Evolutionary conservation across 192 early-diverging fungal genomes (phyloP).

Genomic region (Chytriomyces sp.): DNA sequence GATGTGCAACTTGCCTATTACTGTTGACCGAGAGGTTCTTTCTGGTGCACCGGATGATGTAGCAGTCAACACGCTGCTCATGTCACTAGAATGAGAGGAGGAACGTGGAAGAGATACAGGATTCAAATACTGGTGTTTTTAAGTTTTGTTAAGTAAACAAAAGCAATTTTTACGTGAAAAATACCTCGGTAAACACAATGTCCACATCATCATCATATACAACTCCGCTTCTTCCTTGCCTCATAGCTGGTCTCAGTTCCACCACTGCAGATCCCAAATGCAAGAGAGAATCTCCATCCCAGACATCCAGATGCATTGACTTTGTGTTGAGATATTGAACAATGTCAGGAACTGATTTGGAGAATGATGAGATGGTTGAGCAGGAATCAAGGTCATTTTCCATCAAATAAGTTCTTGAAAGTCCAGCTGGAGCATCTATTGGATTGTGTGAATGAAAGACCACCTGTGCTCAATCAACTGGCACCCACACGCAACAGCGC

Average conservation of each 20-base stretch:
- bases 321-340: conserved; percentile 27
- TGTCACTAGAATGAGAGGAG: conserved; percentile 24
- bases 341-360: conserved; percentile 12
- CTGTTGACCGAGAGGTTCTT: background rate
- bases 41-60: conserved; percentile 5
- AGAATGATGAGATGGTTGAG: conserved; percentile 13
- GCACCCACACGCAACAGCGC: conserved; percentile 27
- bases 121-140: conserved; percentile 12
- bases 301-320: conserved; percentile 41
- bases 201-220: conserved; percentile 46
- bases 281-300: conserved; percentile 49
- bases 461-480: background rate
- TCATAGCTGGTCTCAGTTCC: conserved; percentile 31
- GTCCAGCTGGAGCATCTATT: conserved; percentile 33
- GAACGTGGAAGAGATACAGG: conserved; percentile 20
- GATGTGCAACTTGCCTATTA: conserved; percentile 39
- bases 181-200: conserved; percentile 34
- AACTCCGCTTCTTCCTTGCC: conserved; percentile 39
- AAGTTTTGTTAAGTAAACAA: background rate
- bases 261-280: conserved; percentile 40
- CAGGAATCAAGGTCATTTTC: conserved; percentile 26
- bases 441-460: background rate
- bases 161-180: background rate
- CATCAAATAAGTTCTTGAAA: conserved; percentile 24
- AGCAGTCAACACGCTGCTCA: conserved; percentile 13